Conservation (phyloP, 2,329 filamentous ascomycete species). For the Elsinoe australis region DNA sequence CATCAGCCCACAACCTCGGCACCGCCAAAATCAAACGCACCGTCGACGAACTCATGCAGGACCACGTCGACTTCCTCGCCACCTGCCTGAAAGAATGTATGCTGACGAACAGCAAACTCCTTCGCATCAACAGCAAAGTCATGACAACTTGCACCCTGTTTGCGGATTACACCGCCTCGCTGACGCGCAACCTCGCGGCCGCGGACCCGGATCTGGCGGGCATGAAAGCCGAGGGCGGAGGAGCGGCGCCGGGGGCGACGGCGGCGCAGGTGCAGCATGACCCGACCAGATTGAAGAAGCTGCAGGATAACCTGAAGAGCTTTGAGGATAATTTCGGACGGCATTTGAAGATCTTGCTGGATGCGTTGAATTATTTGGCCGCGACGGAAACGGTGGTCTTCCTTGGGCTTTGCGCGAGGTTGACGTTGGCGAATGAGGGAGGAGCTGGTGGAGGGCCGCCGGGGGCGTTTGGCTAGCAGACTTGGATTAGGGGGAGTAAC, state of each 20-base stretch:
- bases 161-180: slow-evolving; percentile 77
- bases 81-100: slow-evolving; percentile 98
- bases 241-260: slow-evolving; percentile 25
- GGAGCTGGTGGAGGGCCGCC: slow-evolving; percentile 22
- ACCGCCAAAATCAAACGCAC: slow-evolving; percentile 61
- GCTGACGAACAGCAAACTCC: slow-evolving; percentile 90
- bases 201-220: slow-evolving; percentile 70
- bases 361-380: slow-evolving; percentile 93
- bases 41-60: slow-evolving; percentile 96
- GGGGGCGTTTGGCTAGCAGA: neutral
- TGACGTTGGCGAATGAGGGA: slow-evolving; percentile 75
- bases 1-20: slow-evolving; percentile 23
- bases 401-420: slow-evolving; percentile 72
- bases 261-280: slow-evolving; percentile 36
- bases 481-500: too few species aligned
- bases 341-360: slow-evolving; percentile 86
- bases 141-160: slow-evolving; percentile 96
- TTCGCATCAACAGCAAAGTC: slow-evolving; percentile 92
- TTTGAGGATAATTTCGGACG: slow-evolving; percentile 91
- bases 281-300: slow-evolving; percentile 58
- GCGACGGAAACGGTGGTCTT: slow-evolving; percentile 95
- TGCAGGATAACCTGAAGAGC: slow-evolving; percentile 80
- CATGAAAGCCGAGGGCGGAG: neutral
- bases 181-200: slow-evolving; percentile 76
- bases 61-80: slow-evolving; percentile 95